Evolutionary conservation across 2,329 filamentous ascomycete species (phyloP).

Genomic region (Boeremia exigua): DNA sequence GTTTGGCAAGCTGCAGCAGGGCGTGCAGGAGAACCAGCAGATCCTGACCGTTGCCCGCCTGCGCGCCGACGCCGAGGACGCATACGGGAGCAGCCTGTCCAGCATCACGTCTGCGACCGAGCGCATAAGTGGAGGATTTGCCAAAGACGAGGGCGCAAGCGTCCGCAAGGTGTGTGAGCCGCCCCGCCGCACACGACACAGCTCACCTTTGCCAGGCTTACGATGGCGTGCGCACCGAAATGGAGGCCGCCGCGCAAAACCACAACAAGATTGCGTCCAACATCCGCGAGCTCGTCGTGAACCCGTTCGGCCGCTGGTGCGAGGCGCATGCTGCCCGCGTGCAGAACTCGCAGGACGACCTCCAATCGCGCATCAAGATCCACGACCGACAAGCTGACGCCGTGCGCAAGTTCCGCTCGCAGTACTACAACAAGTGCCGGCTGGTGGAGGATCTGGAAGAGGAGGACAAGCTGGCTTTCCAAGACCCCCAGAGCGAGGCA

Average conservation of each 20-base stretch:
- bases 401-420: constrained; percentile 90
- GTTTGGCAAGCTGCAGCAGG: constrained; percentile 96
- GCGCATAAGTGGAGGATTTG: constrained; percentile 82
- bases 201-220: constrained; percentile 71
- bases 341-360: constrained; percentile 91
- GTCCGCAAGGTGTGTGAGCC: constrained; percentile 78
- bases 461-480: constrained; percentile 97
- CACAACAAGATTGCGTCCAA: constrained; percentile 96
- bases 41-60: constrained; percentile 88
- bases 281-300: constrained; percentile 93
- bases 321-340: constrained; percentile 91
- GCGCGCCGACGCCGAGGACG: constrained; percentile 93
- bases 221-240: constrained; percentile 89
- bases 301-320: constrained; percentile 94
- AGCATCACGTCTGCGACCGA: constrained; percentile 85
- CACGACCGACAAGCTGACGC: constrained; percentile 90
- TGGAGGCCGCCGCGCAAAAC: constrained; percentile 86
- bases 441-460: constrained; percentile 96
- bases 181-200: not conserved
- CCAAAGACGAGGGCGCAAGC: constrained; percentile 91
- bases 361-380: constrained; percentile 87
- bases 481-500: constrained; percentile 70
- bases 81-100: constrained; percentile 79
- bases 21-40: constrained; percentile 93
- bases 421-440: constrained; percentile 99